Evolutionary conservation across 352 stramenopile species (phyloP).

Genomic region (Phytophthora sp.): DNA sequence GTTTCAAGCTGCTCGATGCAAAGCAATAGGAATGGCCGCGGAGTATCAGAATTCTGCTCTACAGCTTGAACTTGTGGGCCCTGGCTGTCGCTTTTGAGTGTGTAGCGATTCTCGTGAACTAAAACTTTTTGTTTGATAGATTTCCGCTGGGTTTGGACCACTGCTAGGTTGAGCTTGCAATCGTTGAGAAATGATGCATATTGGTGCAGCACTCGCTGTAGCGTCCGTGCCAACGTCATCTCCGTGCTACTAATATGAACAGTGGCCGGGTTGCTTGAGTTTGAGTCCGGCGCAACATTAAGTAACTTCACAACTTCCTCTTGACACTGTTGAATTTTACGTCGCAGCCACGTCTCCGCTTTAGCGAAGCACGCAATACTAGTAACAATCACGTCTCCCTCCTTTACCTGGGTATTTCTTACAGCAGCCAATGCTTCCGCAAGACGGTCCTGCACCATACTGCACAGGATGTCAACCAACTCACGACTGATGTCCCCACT

Average conservation of each 20-base stretch:
- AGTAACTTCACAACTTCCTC: slow-evolving; percentile 13
- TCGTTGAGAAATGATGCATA: slow-evolving; percentile 34
- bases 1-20: slow-evolving; percentile 82
- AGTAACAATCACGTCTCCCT: slow-evolving; percentile 23
- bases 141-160: slow-evolving; percentile 19
- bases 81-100: slow-evolving; percentile 18
- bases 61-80: not conserved
- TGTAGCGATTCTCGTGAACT: slow-evolving; percentile 46
- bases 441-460: slow-evolving; percentile 38
- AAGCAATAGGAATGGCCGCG: slow-evolving; percentile 58
- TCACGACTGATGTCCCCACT: slow-evolving; percentile 28
- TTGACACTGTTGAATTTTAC: slow-evolving; percentile 38
- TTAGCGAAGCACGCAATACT: slow-evolving; percentile 47
- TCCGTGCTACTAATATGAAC: slow-evolving; percentile 46
- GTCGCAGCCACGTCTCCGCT: slow-evolving; percentile 53
- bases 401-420: slow-evolving; percentile 13
- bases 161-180: slow-evolving; percentile 5
- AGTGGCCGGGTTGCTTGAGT: not conserved
- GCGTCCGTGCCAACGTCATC: slow-evolving; percentile 54
- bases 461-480: slow-evolving; percentile 32
- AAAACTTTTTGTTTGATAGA: slow-evolving; percentile 25
- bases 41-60: not conserved
- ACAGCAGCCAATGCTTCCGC: slow-evolving; percentile 17
- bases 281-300: slow-evolving; percentile 12
- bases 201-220: slow-evolving; percentile 45